Percentiles rank a stretch among this genome's conserved stretches.
Conservation (phyloP, 1,139 yeast species). For the Pichia sp. region DNA sequence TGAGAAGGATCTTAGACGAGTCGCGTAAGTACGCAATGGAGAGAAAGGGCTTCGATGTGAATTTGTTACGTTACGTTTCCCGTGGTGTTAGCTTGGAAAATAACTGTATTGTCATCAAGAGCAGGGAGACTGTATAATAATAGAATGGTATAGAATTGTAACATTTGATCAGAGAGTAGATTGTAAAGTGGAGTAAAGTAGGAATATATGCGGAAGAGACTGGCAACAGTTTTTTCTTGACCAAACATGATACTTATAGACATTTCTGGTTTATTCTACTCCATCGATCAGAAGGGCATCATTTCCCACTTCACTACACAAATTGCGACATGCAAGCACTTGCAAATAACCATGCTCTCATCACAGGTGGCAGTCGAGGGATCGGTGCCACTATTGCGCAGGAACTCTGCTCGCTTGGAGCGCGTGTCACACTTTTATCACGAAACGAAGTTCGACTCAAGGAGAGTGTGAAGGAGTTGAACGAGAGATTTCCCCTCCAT, state of each 20-base stretch:
- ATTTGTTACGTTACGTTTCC: slow-evolving; percentile 54
- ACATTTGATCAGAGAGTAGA: too few relatives aligned
- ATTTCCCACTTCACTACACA: too few relatives aligned
- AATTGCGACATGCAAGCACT: too few relatives aligned
- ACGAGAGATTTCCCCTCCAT: slow-evolving; percentile 23
- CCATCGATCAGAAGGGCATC: too few relatives aligned
- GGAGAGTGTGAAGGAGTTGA: slow-evolving; percentile 31
- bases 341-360: slow-evolving; percentile 48
- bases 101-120: slow-evolving; percentile 33
- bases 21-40: slow-evolving; percentile 46
- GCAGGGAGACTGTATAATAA: not conserved
- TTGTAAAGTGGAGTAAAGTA: too few relatives aligned
- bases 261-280: too few relatives aligned
- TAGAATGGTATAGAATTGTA: not conserved
- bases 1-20: slow-evolving; percentile 65
- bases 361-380: slow-evolving; percentile 89
- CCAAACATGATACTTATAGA: too few relatives aligned
- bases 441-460: slow-evolving; percentile 38
- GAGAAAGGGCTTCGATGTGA: slow-evolving; percentile 33
- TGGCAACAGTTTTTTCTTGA: too few relatives aligned
- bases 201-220: too few relatives aligned
- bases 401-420: slow-evolving; percentile 53
- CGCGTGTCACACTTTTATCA: slow-evolving; percentile 55
- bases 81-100: slow-evolving; percentile 62
- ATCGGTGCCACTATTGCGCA: slow-evolving; percentile 65